Evolutionary conservation across 495 filamentous ascomycete species (phyloP), one percentile per base, ranked within the genome.

Genomic region (Thozetella sp.): DNA sequence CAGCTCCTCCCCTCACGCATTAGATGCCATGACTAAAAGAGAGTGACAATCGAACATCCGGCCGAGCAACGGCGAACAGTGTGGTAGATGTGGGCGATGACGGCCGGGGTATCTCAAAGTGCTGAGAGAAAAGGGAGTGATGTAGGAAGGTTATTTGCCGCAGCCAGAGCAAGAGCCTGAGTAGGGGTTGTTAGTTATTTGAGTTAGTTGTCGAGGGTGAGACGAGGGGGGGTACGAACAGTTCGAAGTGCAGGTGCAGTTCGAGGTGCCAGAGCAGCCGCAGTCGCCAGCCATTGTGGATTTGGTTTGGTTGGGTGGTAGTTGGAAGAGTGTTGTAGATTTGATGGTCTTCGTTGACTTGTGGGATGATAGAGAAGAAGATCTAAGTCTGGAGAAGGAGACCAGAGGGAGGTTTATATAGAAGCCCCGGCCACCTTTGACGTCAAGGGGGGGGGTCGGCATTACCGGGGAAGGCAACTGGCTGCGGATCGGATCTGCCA

Each of bases 221-320:
- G 46, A 25, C 20, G 22, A 15, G 30, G 45, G 45, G 2, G 22
- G 30, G 43, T 1, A 66, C 70, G 68, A 70, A 72, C 70, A 72
- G 53, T 56, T 53, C 22, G 56, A 56, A 59, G 66, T 64, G 59
- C 69, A 55, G 27, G 37, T 55, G 53, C 53, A 72, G 53, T 27
- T 57, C 17, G 57, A 56, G 57, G 67, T 61, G 57, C 69, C 71
- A 67, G 71, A 64, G 61, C 73, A 76, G 63, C 61, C 54, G 65
- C 73, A 73, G 56, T 72, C 67, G 57, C 69, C 71, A 62, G 70
- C 70, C 71, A 71, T 69, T 63, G 68, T 72, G 70, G 30, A 37
- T 37, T 37, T 37, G 30, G 30, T 37, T 37, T 37, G 30, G 30
- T 6, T 37, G 30, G 30, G 43, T 19, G 53, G 27, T 55, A n/a